Base-by-base conservation (phyloP, 352 stramenopile genomes). In the Phytopythium chamaehyphon region DNA sequence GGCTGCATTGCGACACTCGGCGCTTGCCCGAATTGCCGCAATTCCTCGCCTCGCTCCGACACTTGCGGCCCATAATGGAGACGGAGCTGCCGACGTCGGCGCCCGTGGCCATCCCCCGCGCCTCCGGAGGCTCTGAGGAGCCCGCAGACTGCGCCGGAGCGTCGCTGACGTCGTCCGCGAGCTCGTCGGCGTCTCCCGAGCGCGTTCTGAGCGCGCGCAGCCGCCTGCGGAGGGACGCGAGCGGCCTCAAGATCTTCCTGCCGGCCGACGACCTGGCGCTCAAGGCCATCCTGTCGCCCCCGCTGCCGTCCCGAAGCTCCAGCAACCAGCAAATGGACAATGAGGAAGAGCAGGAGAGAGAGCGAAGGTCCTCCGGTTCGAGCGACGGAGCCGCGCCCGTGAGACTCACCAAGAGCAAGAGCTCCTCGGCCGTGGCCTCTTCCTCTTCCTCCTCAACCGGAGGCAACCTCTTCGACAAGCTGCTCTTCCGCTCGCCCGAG, bases 221-320 rank as follows among this genome's bases (percentile, higher is more conserved):
- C 31, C 47, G 47, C 12, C 38, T 74, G 23, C 56, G 53, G 40
- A 54, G 62, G 23, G 64, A 73, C 37, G 59, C 52, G 1, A 69
- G 55, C n/a, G n/a, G n/a, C 47, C 55, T 83, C 39, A 69, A 71
- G 47, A 83, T 84, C 44, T 83, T 86, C 38, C 59, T 78, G 22
- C 68, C 75, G 6, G 73, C 59, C 12, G 73, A 86, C 45, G 77
- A 66, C 38, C 42, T 86, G 43, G 72, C 75, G 26, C 53, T 86
- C 16, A 75, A 80, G 52, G 72, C 72, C 36, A 83, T 83, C 49
- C 44, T 86, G 16, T 86, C 72, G 2, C 75, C 70, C 2, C n/a
- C 63, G 24, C 26, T 46, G 26, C 47, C 23, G 6, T 4, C 18
- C 5, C 26, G 21, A 1, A 35, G 28, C 26, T 11, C n/a, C 22